Conservation (phyloP, 225 moss, liverwort and hornwort genomes). For the Sphagnum contortum region DNA sequence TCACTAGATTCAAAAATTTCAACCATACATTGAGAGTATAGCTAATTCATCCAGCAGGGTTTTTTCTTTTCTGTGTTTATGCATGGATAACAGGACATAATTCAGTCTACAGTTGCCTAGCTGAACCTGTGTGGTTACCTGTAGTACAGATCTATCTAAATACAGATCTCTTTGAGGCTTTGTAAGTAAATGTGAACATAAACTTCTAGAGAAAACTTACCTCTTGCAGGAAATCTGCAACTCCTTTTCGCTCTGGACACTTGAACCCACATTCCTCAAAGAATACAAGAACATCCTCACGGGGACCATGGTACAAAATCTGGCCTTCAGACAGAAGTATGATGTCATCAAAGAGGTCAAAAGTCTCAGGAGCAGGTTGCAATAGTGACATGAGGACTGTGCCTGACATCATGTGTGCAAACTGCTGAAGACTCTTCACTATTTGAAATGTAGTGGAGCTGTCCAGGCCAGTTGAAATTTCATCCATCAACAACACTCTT, state of each 20-base stretch:
- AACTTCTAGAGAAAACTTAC: slow-evolving; percentile 7
- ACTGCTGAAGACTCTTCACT: slow-evolving; percentile 60
- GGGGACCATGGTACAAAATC: slow-evolving; percentile 73
- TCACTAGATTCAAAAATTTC: too few species aligned
- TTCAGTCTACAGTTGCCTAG: too few species aligned
- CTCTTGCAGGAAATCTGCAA: slow-evolving; percentile 88
- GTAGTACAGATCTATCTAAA: too few species aligned
- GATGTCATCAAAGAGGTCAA: slow-evolving; percentile 80
- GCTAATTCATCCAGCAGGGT: too few species aligned
- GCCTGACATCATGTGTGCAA: slow-evolving; percentile 63
- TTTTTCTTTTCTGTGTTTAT: too few species aligned
- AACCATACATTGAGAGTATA: too few species aligned
- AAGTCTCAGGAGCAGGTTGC: slow-evolving; percentile 88
- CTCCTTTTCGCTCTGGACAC: slow-evolving; percentile 84
- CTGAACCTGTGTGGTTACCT: too few species aligned
- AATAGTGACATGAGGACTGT: slow-evolving; percentile 72
- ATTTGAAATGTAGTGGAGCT: slow-evolving; percentile 88
- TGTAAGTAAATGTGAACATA: too few species aligned
- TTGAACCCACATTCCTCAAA: slow-evolving; percentile 71
- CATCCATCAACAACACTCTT: slow-evolving; percentile 90
- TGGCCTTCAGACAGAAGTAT: slow-evolving; percentile 76
- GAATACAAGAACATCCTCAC: slow-evolving; percentile 53
- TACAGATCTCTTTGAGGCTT: too few species aligned
- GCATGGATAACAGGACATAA: too few species aligned
- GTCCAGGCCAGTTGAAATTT: slow-evolving; percentile 86